These are phyloP conservation scores for Stagonosporopsis rhizophila DNA, from an alignment of 2,329 filamentous ascomycete genomes.

Conservation along the genomic window DNA sequence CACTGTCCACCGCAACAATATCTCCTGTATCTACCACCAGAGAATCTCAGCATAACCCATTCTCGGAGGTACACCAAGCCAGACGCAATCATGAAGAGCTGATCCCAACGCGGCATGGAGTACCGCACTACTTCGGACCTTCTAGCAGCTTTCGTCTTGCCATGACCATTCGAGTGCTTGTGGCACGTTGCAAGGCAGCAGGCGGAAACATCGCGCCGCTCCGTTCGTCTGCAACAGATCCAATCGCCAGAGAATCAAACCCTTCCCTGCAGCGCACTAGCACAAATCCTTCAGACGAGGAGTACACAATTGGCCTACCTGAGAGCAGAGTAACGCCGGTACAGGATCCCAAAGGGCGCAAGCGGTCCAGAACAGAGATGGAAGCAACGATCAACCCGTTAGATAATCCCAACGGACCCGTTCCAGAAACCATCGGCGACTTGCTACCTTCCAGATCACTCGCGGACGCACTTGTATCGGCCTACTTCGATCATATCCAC, in stretches of 20 bases:
- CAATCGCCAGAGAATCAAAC: slow-evolving; percentile 8
- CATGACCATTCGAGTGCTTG: slow-evolving; percentile 28
- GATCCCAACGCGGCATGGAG: slow-evolving; percentile 27
- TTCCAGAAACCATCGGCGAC: slow-evolving; percentile 25
- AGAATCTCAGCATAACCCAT: slow-evolving; percentile 24
- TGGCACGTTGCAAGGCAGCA: slow-evolving; percentile 31
- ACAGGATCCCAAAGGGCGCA: slow-evolving; percentile 20
- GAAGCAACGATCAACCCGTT: slow-evolving; percentile 23
- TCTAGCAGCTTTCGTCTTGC: slow-evolving; percentile 38
- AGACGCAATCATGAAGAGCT: slow-evolving; percentile 24
- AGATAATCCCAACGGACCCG: slow-evolving; percentile 9
- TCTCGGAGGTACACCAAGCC: slow-evolving; percentile 22
- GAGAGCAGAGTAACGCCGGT: slow-evolving; percentile 4
- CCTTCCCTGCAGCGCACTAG: slow-evolving; percentile 20
- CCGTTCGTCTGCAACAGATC: slow-evolving; percentile 15
- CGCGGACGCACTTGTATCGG: slow-evolving; percentile 49
- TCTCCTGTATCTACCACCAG: slow-evolving; percentile 20
- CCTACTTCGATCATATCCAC: slow-evolving; percentile 53
- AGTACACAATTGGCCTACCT: slow-evolving; percentile 19
- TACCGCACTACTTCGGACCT: slow-evolving; percentile 39
- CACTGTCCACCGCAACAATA: slow-evolving; percentile 15
- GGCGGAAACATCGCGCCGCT: slow-evolving; percentile 17
- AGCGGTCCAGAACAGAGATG: slow-evolving; percentile 28
- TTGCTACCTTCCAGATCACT: slow-evolving; percentile 47
- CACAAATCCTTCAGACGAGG: slow-evolving; percentile 29